A percentile compares a stretch with the other conserved stretches of the same genome.
phyloP scores from a whole-genome alignment of 164 flowering plant species.

The Berberis vulgaris region DNA sequence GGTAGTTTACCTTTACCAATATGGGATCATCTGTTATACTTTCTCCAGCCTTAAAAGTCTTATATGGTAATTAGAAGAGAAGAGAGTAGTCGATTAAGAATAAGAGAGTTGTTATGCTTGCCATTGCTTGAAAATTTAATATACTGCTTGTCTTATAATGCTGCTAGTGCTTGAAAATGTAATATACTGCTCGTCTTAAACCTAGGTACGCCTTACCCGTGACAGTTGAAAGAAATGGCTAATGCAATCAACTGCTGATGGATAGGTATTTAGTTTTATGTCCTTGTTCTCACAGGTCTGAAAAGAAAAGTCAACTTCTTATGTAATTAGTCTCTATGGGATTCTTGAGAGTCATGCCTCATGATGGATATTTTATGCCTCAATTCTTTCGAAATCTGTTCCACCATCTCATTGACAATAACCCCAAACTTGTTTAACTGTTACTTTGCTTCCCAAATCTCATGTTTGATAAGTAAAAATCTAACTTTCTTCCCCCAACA shows the following conservation, averaged over 20 bases:
- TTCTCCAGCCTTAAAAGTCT: too few species aligned
- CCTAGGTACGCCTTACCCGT: slow-evolving; percentile 81
- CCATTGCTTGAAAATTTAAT: too few species aligned
- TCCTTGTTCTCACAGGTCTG: not conserved
- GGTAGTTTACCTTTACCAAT: too few species aligned
- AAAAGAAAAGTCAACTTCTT: not conserved
- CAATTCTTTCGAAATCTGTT: not conserved
- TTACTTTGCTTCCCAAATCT: too few species aligned
- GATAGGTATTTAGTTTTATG: slow-evolving; percentile 38
- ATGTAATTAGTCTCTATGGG: not conserved
- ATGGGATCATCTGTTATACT: too few species aligned
- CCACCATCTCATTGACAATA: not conserved
- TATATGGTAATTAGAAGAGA: too few species aligned
- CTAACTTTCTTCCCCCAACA: too few species aligned
- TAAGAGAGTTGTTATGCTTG: too few species aligned
- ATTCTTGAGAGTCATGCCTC: not conserved
- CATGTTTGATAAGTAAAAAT: too few species aligned
- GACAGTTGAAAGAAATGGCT: slow-evolving; percentile 84
- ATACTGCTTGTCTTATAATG: not conserved
- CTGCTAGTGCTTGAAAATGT: not conserved
- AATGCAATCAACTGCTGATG: slow-evolving; percentile 57
- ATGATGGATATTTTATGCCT: too few species aligned
- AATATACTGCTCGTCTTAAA: slow-evolving; percentile 8
- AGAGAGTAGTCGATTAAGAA: too few species aligned
- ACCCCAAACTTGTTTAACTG: too few species aligned